Percentiles rank a stretch among this genome's conserved stretches.
These are phyloP conservation scores for Solanum dulcamara DNA, from an alignment of 257 asterid species.

Conservation along the genomic window DNA sequence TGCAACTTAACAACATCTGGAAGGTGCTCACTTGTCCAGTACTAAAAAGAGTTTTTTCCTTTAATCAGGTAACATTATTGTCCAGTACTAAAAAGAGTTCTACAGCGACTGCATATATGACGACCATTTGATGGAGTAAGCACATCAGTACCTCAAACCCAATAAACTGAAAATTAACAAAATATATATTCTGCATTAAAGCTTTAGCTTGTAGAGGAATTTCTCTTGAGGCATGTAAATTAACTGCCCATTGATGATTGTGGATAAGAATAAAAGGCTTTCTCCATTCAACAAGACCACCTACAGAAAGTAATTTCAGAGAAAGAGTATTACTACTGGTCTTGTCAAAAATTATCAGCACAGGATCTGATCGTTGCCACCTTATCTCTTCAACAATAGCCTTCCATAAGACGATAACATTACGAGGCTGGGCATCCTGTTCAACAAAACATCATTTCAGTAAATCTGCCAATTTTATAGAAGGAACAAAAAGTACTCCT, in stretches of 20 bases:
- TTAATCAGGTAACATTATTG: no score
- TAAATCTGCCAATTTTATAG: neutral
- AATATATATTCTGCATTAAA: neutral
- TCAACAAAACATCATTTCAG: neutral
- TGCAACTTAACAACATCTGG: neutral
- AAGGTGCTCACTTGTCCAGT: neutral
- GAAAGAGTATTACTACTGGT: neutral
- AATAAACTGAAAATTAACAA: neutral
- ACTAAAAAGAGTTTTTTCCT: neutral
- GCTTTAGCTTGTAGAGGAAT: neutral
- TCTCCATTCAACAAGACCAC: neutral
- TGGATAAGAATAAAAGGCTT: neutral
- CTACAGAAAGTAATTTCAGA: neutral
- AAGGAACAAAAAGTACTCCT: neutral
- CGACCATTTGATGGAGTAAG: neutral
- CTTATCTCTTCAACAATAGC: neutral
- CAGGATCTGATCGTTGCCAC: neutral
- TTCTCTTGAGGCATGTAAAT: neutral
- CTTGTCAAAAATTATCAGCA: neutral
- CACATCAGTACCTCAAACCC: neutral
- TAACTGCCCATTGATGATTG: neutral
- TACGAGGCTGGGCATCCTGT: slow-evolving; percentile 1
- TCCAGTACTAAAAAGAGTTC: neutral
- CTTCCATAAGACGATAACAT: neutral
- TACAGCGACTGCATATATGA: neutral